Evolutionary conservation across 1,284 basidiomycete species (phyloP), one percentile per base, ranked within the genome.

Genomic region (Trametes versicolor): DNA sequence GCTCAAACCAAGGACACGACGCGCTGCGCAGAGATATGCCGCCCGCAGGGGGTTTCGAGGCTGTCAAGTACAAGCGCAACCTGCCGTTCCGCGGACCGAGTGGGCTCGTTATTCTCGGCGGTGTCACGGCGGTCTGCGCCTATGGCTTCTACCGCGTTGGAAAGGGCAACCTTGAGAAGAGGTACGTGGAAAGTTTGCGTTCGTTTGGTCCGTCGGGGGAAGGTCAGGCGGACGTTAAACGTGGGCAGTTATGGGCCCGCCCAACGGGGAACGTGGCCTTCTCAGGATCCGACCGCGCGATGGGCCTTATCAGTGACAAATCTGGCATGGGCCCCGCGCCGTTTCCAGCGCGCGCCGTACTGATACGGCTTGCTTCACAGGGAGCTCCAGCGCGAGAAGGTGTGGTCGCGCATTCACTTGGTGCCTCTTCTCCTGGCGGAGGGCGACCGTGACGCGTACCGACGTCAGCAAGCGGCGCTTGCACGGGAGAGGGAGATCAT

Each of bases 381-480:
- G 79, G 97, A 99, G 83, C 85, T 99, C 58, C 85, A 92, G 78
- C 88, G 98, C 71, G 97, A 99, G 83, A 92, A 94, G 79, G 89
- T 90, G 50, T 99, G 97, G 97, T 95, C 96, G 68, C 88, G 97
- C 70, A 97, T 99, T 76, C 90, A 99, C 82, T 87, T 99, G 52
- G 93, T 97, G 48, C 97, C 97, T 19, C 78, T 99, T 65, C 85
- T 98, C 52, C 86, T 97, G 70, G 97, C 97, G 54, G 97, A 99
- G 79, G 90, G 92, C 17, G 97, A 99, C 82, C 90, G 97, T 64
- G 96, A 97, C 78, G 84, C 87, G 56, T 97, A 94, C 84, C 87
- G 96, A 71, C 87, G 96, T 58, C 82, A 91, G 74, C 85, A 91
- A 73, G 96, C 95, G n/a, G 89, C 90, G 54, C 56, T 92, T 63